A percentile compares a stretch with the other conserved stretches of the same genome.
Conservation (phyloP, 202 grass and related monocot species). For the Eragrostis tef region DNA sequence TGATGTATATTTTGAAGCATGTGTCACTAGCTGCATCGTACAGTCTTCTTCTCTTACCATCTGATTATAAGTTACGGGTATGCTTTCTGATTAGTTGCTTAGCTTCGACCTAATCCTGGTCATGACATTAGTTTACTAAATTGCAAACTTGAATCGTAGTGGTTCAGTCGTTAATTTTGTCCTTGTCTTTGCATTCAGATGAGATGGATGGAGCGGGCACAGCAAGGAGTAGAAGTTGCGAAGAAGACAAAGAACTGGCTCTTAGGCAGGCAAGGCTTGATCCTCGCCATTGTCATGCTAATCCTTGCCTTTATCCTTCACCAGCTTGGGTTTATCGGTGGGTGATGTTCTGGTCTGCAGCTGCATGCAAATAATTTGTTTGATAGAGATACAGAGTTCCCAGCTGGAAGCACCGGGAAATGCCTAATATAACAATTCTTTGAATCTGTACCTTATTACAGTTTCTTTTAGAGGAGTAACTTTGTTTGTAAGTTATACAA, state of each 20-base stretch:
- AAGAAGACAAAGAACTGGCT: constrained; percentile 97
- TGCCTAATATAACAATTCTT: constrained; percentile 13
- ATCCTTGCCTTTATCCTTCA: constrained; percentile 82
- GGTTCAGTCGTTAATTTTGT: not conserved
- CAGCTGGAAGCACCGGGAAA: constrained; percentile 1
- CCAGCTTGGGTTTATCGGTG: constrained; percentile 73
- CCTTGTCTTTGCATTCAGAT: constrained; percentile 59
- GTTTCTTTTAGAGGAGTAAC: not conserved
- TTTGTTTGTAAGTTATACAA: constrained; percentile 31
- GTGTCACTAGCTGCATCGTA: not conserved
- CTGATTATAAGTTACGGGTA: not conserved
- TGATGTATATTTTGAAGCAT: not conserved
- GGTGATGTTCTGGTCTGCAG: constrained; percentile 44
- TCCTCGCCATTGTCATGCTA: constrained; percentile 79
- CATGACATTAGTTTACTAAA: not conserved
- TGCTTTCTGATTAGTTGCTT: constrained; percentile 14
- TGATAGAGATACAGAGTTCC: not conserved
- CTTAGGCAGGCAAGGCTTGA: constrained; percentile 73
- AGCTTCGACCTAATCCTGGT: not conserved
- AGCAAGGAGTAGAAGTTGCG: constrained; percentile 63
- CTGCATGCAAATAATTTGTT: constrained; percentile 42
- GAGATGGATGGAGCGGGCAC: constrained; percentile 78
- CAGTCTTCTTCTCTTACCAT: not conserved
- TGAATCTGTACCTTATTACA: constrained; percentile 19
- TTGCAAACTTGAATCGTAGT: not conserved